Conservation (phyloP, 495 filamentous ascomycete genomes). For the Melanomma pulvis-pyrius region DNA sequence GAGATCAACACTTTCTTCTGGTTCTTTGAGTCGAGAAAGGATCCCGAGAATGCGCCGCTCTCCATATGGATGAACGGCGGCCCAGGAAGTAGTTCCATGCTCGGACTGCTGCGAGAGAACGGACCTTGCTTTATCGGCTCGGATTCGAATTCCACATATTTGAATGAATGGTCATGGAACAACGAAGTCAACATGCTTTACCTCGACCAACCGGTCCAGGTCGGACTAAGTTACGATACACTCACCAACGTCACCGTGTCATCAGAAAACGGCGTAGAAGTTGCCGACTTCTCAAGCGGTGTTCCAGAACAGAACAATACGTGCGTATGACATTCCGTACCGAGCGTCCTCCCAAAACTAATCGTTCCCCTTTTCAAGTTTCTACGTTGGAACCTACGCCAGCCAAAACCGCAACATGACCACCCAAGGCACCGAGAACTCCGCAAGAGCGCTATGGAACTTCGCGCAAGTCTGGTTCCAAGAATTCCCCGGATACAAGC, state of each 20-base stretch:
- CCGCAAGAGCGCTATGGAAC: constrained; percentile 58
- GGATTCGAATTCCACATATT: constrained; percentile 42
- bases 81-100: constrained; percentile 31
- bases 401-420: constrained; percentile 52
- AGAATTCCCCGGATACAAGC: constrained; percentile 60
- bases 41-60: constrained; percentile 59
- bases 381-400: constrained; percentile 62
- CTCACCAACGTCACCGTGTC: constrained; percentile 54
- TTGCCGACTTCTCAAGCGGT: constrained; percentile 44
- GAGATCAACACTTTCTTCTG: constrained; percentile 78
- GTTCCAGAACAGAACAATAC: constrained; percentile 61
- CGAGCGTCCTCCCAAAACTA: neutral
- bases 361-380: constrained; percentile 21
- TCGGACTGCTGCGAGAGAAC: constrained; percentile 38
- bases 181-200: constrained; percentile 43
- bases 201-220: constrained; percentile 56
- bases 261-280: constrained; percentile 11
- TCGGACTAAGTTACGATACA: constrained; percentile 60
- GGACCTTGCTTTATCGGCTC: constrained; percentile 41
- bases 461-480: constrained; percentile 62
- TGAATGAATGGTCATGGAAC: constrained; percentile 43
- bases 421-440: constrained; percentile 57
- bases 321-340: neutral
- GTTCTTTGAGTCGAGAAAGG: constrained; percentile 69
- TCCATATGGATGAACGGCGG: constrained; percentile 66